Evolutionary conservation across 192 early-diverging fungal genomes (phyloP).

Genomic region (Podila horticola): DNA sequence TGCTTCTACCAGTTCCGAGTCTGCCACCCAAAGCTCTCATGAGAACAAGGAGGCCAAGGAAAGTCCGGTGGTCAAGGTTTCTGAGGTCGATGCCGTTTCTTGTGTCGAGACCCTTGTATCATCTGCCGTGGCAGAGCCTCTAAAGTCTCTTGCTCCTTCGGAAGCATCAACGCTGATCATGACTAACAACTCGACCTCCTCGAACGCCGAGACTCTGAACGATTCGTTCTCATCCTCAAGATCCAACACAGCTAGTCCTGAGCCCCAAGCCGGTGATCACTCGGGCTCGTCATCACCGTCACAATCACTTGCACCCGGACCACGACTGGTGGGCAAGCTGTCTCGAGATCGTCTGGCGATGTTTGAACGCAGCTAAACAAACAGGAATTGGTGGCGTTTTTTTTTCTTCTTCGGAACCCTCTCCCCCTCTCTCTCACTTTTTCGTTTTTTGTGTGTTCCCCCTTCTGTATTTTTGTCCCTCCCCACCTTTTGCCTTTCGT

Average conservation of each 20-base stretch:
- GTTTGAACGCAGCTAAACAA: constrained; percentile 33
- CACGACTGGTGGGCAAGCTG: constrained; percentile 40
- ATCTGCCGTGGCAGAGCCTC: no score
- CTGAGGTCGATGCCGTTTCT: not conserved
- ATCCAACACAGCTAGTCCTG: no score
- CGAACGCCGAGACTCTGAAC: no score
- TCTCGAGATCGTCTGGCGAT: constrained; percentile 45
- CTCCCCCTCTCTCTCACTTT: not conserved
- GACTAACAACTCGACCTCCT: no score
- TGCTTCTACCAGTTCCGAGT: no score
- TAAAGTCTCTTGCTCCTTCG: no score
- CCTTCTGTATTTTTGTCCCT: not conserved
- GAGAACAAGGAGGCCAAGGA: not conserved
- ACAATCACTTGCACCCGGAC: constrained; percentile 18
- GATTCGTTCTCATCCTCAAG: no score
- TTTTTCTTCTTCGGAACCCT: not conserved
- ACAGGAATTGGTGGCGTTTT: not conserved
- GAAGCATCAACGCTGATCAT: no score
- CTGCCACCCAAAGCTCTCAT: no score
- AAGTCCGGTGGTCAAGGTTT: not conserved
- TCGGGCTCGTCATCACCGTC: constrained; percentile 19
- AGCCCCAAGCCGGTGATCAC: no score
- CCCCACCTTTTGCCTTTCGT: not conserved
- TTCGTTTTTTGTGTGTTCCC: not conserved
- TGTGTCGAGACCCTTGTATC: no score